These are phyloP conservation scores for Aspergillus cavernicola DNA, from an alignment of 495 filamentous ascomycete species.

Conservation along the genomic window DNA sequence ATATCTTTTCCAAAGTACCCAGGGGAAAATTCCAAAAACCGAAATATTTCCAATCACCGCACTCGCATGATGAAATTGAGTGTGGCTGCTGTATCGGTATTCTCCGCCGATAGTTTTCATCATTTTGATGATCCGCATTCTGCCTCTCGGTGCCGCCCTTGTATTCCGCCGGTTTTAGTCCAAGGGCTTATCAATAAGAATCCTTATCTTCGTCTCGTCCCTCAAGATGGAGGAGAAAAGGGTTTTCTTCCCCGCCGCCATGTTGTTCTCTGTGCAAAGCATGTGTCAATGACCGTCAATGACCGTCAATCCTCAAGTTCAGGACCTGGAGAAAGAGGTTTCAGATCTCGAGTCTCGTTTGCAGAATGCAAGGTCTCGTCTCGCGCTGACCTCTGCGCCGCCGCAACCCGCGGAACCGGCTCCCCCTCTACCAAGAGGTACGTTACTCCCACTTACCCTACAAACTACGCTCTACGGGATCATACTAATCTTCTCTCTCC, in stretches of 20 bases:
- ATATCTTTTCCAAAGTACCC: slow-evolving; percentile 33
- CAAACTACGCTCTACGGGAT: neutral
- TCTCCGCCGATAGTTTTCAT: neutral
- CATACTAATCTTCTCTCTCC: neutral
- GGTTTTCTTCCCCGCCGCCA: slow-evolving; percentile 10
- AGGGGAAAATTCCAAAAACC: neutral
- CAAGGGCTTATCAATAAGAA: neutral
- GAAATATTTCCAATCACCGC: slow-evolving; percentile 19
- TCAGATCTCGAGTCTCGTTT: slow-evolving; percentile 48
- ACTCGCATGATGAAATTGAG: slow-evolving; percentile 16
- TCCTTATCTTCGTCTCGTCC: neutral
- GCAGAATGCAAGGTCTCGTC: slow-evolving; percentile 28
- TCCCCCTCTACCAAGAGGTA: slow-evolving; percentile 12
- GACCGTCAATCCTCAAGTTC: slow-evolving; percentile 16
- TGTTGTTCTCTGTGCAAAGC: neutral
- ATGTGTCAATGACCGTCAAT: slow-evolving; percentile 23
- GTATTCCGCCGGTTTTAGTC: neutral
- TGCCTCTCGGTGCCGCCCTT: slow-evolving; percentile 11
- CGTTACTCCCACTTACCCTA: neutral
- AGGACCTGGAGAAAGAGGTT: slow-evolving; percentile 49
- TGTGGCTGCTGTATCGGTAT: neutral
- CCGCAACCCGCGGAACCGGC: neutral
- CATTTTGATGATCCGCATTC: slow-evolving; percentile 4
- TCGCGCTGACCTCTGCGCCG: slow-evolving; percentile 13
- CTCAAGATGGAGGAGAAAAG: neutral